phyloP scores from a whole-genome alignment of 2,329 filamentous ascomycete genomes.

The Botrytis medusae region DNA sequence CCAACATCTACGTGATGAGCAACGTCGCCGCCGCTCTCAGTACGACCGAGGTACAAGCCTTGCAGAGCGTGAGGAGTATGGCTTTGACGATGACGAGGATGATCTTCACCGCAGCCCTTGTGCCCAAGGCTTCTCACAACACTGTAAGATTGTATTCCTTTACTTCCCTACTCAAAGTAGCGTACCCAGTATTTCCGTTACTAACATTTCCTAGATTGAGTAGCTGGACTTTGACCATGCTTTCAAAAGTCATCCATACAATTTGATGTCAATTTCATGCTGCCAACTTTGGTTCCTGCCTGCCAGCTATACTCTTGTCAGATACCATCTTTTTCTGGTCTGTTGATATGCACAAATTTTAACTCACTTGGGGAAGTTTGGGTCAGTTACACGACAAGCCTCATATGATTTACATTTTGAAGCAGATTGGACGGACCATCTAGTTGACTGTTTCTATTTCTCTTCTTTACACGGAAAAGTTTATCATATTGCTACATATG shows the following conservation, averaged over 20 bases:
- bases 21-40: constrained; percentile 68
- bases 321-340: constrained; percentile 21
- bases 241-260: constrained; percentile 14
- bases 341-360: constrained; percentile 15
- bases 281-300: constrained; percentile 8
- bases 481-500: constrained; percentile 12
- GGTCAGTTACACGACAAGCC: constrained; percentile 20
- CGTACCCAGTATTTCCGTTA: not conserved
- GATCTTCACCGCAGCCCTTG: constrained; percentile 20
- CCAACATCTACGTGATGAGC: constrained; percentile 71
- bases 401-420: constrained; percentile 25
- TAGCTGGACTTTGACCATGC: not conserved
- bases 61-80: constrained; percentile 47
- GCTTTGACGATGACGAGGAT: constrained; percentile 28
- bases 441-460: constrained; percentile 21
- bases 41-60: constrained; percentile 79
- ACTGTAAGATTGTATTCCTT: constrained; percentile 23
- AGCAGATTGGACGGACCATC: constrained; percentile 26
- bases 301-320: constrained; percentile 5
- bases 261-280: constrained; percentile 18
- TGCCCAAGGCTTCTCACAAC: constrained; percentile 24
- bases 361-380: constrained; percentile 16
- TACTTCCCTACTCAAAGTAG: not conserved
- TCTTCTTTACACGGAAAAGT: constrained; percentile 5
- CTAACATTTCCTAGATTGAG: constrained; percentile 19